Evolutionary conservation across 352 stramenopile genomes (phyloP), one percentile per base, ranked within the genome.

Genomic region (Globisporangium orthogonon): DNA sequence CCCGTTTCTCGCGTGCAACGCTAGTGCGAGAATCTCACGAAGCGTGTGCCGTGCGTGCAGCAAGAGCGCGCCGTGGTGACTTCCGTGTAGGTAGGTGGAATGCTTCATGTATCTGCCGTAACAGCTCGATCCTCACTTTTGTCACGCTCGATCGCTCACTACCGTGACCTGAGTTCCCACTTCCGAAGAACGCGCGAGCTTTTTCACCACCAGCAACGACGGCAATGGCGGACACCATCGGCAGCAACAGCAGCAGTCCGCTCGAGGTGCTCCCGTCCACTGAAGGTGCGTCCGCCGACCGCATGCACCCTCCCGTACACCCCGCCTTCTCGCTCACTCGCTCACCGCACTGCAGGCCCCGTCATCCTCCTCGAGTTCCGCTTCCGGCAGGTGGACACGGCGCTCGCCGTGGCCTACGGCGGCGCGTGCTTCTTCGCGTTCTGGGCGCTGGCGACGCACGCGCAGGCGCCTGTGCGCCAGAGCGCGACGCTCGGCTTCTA

Each of bases 401-500:
- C 88, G 28, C 70, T 93, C 15, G 83, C 78, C 0, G 63, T 93
- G 11, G 76, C 75, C 7, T 93, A 93, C 72, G 83, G 75, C 1
- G 76, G 69, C 37, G 83, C 80, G 44, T 89, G 76, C 61, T 87
- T 93, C 57, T 88, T 93, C 54, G 78, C 80, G 30, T 87, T 90
- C 60, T 93, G 78, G 78, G 81, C 80, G 7, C 84, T 93, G 45
- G 69, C 67, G 13, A 87, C 86, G 68, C 83, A 93, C 56, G 70
- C 69, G 28, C 78, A 87, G 57, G 76, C 67, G 33, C 68, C 76
- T 9, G 66, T 67, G 33, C 66, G 74, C 10, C 78, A 93, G 52
- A 63, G 74, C 29, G 80, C 80, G 17, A 93, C 83, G 30, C 74
- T 90, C n/a, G 80, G 80, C 17, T 93, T 93, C 65, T 93, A 91